Conservation (phyloP, 495 filamentous ascomycete genomes). For the Aspergillus funiculosus region DNA sequence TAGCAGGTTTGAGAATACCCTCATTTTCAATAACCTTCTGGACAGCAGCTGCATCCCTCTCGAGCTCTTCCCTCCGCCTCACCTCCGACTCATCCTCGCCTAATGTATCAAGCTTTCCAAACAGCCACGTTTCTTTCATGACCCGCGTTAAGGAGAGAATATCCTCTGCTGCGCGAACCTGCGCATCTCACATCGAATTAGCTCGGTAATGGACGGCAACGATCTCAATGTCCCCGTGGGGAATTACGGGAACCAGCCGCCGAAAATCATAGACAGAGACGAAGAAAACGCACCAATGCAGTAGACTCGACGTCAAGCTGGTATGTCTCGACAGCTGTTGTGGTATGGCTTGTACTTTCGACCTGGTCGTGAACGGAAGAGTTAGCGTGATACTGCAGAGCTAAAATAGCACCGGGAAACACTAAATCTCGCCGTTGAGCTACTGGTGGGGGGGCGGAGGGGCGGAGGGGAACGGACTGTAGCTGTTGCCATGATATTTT, state of each 20-base stretch:
- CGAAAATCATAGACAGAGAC: too few species aligned
- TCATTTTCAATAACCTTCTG: conserved; percentile 44
- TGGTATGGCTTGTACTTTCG: conserved; percentile 32
- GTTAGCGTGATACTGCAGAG: not conserved
- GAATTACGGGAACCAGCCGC: not conserved
- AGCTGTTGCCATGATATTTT: conserved; percentile 54
- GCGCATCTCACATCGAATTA: too few species aligned
- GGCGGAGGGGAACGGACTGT: conserved; percentile 36
- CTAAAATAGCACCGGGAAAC: too few species aligned
- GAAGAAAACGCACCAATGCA: conserved; percentile 47
- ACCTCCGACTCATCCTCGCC: conserved; percentile 44
- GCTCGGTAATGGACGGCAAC: not conserved
- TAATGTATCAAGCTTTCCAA: conserved; percentile 62
- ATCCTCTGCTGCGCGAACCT: conserved; percentile 65
- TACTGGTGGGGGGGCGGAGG: not conserved
- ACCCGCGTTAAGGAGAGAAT: conserved; percentile 54
- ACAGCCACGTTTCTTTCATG: conserved; percentile 72
- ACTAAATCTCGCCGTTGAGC: not conserved
- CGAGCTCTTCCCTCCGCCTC: conserved; percentile 41
- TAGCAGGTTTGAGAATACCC: conserved; percentile 28
- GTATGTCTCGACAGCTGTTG: conserved; percentile 53
- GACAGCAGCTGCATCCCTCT: conserved; percentile 44
- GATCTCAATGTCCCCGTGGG: not conserved
- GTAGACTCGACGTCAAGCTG: conserved; percentile 61
- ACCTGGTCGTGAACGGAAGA: conserved; percentile 21